Evolutionary conservation across 805 yeast species (phyloP).

Genomic region (Hanseniaspora nectarophila): DNA sequence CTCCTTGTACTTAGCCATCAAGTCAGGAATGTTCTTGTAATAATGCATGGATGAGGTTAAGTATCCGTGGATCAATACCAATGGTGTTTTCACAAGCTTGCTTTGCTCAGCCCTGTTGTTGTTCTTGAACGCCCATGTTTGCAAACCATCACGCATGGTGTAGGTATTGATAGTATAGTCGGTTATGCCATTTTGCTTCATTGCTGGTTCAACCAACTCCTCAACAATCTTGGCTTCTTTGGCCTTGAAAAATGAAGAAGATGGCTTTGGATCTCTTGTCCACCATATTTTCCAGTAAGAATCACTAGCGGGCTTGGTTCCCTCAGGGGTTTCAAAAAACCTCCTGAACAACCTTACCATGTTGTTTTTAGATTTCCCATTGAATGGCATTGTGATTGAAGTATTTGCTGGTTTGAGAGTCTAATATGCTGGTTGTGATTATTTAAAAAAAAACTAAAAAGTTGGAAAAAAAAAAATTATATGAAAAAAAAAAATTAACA

Average conservation of each 20-base stretch:
- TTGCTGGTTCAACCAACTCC: slow-evolving; percentile 1
- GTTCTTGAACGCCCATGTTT: slow-evolving; percentile 13
- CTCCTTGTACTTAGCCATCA: slow-evolving; percentile 38
- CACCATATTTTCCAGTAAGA: slow-evolving; percentile 8
- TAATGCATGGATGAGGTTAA: slow-evolving; percentile 85
- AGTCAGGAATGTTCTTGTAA: slow-evolving; percentile 50
- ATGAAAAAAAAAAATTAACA: no score
- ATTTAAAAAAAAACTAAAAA: background rate
- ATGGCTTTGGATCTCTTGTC: slow-evolving; percentile 3
- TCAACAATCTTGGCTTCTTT: background rate
- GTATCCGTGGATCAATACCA: slow-evolving; percentile 73
- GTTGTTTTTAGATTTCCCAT: background rate
- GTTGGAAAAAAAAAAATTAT: no score
- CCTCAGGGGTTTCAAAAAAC: background rate
- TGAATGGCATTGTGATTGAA: background rate
- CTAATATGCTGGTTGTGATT: background rate
- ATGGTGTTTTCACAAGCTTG: slow-evolving; percentile 22
- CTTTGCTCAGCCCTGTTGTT: background rate
- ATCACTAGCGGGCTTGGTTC: background rate
- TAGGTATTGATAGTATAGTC: slow-evolving; percentile 9
- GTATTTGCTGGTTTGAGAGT: background rate
- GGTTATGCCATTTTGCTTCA: background rate
- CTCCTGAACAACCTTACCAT: background rate
- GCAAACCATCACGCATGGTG: slow-evolving; percentile 7
- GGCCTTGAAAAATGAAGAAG: background rate